phyloP scores from a whole-genome alignment of 1,284 basidiomycete genomes.

The Austropuccinia psidii region DNA sequence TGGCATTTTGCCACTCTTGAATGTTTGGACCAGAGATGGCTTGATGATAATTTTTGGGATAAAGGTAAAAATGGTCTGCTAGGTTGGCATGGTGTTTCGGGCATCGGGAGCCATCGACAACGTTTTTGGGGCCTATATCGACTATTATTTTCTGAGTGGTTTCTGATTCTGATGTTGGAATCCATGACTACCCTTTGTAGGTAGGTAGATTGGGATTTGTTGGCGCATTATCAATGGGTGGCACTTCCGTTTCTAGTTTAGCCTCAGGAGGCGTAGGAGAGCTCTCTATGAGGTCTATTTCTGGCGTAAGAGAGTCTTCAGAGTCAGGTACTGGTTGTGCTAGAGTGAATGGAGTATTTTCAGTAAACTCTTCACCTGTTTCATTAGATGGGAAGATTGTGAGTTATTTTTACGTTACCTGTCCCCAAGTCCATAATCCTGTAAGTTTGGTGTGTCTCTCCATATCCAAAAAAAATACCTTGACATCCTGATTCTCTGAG shows the following conservation, averaged over 20 bases:
- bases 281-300: too few species aligned
- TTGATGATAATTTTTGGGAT: background rate
- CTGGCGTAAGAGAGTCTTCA: background rate
- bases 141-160: background rate
- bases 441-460: background rate
- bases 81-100: background rate
- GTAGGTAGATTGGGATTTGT: background rate
- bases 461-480: background rate
- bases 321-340: background rate
- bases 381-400: background rate
- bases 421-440: background rate
- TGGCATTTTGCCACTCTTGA: background rate
- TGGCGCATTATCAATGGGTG: too few species aligned
- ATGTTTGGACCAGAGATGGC: background rate
- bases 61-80: background rate
- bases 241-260: too few species aligned
- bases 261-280: too few species aligned
- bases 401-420: background rate
- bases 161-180: too few species aligned
- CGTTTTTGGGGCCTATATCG: background rate
- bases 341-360: background rate
- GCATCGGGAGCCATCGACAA: background rate
- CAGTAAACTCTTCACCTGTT: too few species aligned
- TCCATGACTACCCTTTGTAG: too few species aligned
- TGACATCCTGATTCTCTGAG: background rate